Base-by-base conservation (phyloP, 345 rosid species). In the Moricandia moricandioides region DNA sequence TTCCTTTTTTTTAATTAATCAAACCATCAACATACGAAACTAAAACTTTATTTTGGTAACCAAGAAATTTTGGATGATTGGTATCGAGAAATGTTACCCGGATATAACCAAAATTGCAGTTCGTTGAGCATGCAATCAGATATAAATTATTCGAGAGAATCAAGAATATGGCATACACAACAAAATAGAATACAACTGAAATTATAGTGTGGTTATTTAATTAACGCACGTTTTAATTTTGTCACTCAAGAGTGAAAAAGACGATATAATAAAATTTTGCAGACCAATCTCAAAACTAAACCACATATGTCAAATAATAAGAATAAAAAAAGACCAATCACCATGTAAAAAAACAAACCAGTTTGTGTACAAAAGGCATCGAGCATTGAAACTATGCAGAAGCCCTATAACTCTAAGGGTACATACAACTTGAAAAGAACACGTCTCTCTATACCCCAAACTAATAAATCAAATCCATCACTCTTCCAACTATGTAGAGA, bases 361-460 rank as follows among this genome's bases (percentile, higher is more conserved):
- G 59, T 65, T 73, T 56, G 78, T 57, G 65, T 74, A 45, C 65
- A 45, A 37, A 52, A 40, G 18, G 63, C 40, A 37, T 45, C 17
- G 58, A 1, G 35, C 59, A 66, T 5, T 9, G 13, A 31, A 49
- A 30, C 43, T 16, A 66, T 37, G 73, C 65, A 57, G 54, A 45
- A 17, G 51, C 69, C 51, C 47, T 47, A 56, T 56, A 5, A 26
- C 21, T 49, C 79, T 67, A 60, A 34, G 39, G 79, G 62, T 75
- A 60, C 72, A 74, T 45, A 74, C 67, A 74, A 67, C 67, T 45
- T 58, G 73, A 67, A 60, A 59, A 34, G 54, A 49, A 27, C 56
- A 72, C 0, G 54, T 72, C 27, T 72, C 55, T 52, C 54, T 62
- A 63, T 65, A 71, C 67, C 59, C 12, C 13, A 47, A 69, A 52